phyloP scores from a whole-genome alignment of 2,329 filamentous ascomycete genomes.

The Parasarocladium wereldwijsianum region DNA sequence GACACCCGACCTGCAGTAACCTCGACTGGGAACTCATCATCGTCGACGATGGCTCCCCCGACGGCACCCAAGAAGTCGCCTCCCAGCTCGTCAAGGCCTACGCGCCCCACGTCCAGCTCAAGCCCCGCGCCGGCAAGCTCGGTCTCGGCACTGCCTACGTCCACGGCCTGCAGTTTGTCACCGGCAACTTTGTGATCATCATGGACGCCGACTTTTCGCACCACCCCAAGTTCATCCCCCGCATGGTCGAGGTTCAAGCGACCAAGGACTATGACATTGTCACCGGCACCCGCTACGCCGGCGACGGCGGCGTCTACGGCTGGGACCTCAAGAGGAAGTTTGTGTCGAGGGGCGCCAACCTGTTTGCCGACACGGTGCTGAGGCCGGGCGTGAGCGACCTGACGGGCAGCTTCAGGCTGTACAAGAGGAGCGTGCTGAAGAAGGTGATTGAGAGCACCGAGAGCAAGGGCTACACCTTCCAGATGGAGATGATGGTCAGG shows the following conservation, averaged over 20 bases:
- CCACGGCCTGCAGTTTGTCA: constrained; percentile 78
- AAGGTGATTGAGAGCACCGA: constrained; percentile 83
- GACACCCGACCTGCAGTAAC: constrained; percentile 38
- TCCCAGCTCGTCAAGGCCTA: constrained; percentile 82
- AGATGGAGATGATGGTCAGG: constrained; percentile 99
- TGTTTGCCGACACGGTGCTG: constrained; percentile 90
- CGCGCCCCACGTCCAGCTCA: constrained; percentile 63
- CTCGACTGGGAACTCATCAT: constrained; percentile 97
- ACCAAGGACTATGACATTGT: constrained; percentile 82
- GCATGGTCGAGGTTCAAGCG: constrained; percentile 77
- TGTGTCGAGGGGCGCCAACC: constrained; percentile 74
- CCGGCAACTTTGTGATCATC: constrained; percentile 94
- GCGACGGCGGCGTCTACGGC: constrained; percentile 77
- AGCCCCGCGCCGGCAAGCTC: constrained; percentile 84
- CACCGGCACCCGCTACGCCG: constrained; percentile 87
- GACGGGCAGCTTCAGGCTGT: constrained; percentile 87
- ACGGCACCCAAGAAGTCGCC: constrained; percentile 84
- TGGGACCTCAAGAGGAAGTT: constrained; percentile 92
- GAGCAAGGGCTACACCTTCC: constrained; percentile 96
- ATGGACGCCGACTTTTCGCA: constrained; percentile 99
- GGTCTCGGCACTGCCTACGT: constrained; percentile 96
- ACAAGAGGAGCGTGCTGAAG: constrained; percentile 80
- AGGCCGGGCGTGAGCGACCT: constrained; percentile 89
- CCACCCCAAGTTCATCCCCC: constrained; percentile 96
- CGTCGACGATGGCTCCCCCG: constrained; percentile 93